A percentile compares a stretch with the other conserved stretches of the same genome.
phyloP scores from a whole-genome alignment of 768 basidiomycete genomes.

The Cystobasidium ongulense region DNA sequence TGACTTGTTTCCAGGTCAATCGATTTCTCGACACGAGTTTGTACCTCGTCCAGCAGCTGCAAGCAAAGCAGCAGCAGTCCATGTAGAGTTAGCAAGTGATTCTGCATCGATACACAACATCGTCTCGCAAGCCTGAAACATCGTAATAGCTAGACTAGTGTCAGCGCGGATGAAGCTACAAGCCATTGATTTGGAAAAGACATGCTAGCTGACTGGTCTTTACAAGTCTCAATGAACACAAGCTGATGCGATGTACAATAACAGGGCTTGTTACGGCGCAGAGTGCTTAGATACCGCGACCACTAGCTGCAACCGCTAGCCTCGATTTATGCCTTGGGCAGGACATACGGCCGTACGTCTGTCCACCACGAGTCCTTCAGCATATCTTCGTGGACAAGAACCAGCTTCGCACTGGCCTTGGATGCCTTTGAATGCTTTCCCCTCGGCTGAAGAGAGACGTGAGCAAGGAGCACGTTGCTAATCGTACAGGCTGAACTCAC shows the following conservation, averaged over 20 bases:
- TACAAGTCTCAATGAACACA: too few species aligned
- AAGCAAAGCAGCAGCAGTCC: slow-evolving; percentile 17
- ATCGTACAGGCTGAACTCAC: too few species aligned
- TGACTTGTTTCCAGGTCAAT: slow-evolving; percentile 15
- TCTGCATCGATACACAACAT: neutral
- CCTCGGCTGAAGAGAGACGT: neutral
- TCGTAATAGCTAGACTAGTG: neutral
- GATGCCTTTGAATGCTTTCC: neutral
- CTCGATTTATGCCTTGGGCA: neutral
- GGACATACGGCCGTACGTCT: neutral
- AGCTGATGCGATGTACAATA: too few species aligned
- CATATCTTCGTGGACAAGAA: slow-evolving; percentile 40
- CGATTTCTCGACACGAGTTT: slow-evolving; percentile 21
- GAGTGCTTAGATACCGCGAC: too few species aligned
- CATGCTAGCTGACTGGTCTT: too few species aligned
- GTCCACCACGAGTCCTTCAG: slow-evolving; percentile 41
- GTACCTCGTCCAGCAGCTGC: slow-evolving; percentile 10
- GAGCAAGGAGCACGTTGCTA: neutral
- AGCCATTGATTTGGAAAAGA: too few species aligned
- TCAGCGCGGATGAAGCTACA: too few species aligned
- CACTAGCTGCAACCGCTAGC: too few species aligned
- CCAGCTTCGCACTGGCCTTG: slow-evolving; percentile 17
- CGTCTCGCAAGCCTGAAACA: neutral
- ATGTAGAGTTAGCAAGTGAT: neutral
- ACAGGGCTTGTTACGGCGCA: too few species aligned